Percentiles rank a stretch among this genome's conserved stretches.
Evolutionary conservation across 2,329 filamentous ascomycete genomes (phyloP).

Genomic region (Pyricularia sp.): DNA sequence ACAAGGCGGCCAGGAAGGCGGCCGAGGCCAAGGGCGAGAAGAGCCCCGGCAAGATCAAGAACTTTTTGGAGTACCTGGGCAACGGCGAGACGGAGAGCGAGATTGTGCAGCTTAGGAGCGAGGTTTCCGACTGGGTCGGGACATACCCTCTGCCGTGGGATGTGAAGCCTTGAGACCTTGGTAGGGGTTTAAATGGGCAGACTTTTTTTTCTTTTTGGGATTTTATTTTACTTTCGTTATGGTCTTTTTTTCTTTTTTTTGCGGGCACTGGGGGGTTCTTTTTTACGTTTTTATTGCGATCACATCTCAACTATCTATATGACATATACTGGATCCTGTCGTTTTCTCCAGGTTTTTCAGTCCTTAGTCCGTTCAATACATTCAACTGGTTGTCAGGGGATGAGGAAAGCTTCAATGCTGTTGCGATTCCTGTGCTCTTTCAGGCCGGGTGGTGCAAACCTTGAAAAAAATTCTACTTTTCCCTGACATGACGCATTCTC

Average conservation of each 20-base stretch:
- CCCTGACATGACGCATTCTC: not conserved
- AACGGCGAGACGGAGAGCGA: conserved; percentile 59
- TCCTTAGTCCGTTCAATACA: not conserved
- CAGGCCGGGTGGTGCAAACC: not conserved
- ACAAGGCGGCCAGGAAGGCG: conserved; percentile 62
- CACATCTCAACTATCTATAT: not conserved
- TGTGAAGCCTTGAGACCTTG: conserved; percentile 10
- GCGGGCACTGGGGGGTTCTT: not conserved
- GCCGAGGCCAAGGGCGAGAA: conserved; percentile 59
- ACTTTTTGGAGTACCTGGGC: conserved; percentile 59
- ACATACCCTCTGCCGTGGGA: conserved; percentile 66
- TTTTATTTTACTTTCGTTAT: too few species aligned
- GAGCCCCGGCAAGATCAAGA: conserved; percentile 53
- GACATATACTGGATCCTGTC: not conserved
- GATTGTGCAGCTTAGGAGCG: conserved; percentile 62
- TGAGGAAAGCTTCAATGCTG: not conserved
- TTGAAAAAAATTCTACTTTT: not conserved
- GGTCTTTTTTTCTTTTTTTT: not conserved
- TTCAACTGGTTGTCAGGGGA: not conserved
- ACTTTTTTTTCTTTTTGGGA: not conserved
- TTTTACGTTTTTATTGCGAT: not conserved
- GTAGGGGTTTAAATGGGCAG: not conserved
- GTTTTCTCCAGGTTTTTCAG: not conserved
- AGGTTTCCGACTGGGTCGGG: conserved; percentile 71
- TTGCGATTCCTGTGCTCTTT: not conserved